A percentile compares a stretch with the other conserved stretches of the same genome.
These are phyloP conservation scores for Platanthera zijinensis DNA, from an alignment of 106 monocot genomes.

Conservation along the genomic window DNA sequence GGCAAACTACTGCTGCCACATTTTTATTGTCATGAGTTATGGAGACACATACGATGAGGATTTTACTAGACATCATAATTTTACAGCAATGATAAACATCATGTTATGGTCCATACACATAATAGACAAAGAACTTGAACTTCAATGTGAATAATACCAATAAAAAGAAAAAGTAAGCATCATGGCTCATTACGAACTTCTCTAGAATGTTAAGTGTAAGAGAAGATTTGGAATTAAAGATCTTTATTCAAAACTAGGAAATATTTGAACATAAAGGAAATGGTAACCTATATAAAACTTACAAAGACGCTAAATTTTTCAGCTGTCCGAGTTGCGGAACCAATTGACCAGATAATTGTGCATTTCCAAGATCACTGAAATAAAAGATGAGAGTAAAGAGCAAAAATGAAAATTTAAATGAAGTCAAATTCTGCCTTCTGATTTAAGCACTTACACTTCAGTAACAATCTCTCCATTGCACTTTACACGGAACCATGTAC, in stretches of 20 bases:
- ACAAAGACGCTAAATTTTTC: conserved; percentile 57
- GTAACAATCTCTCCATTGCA: conserved; percentile 28
- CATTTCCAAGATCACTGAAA: conserved; percentile 69
- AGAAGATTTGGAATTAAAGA: neutral
- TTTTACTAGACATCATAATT: too few relatives aligned
- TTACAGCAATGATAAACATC: neutral
- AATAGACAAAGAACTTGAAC: neutral
- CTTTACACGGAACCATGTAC: conserved; percentile 84
- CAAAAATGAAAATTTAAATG: neutral
- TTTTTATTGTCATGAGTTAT: neutral
- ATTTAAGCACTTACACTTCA: neutral
- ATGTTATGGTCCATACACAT: neutral
- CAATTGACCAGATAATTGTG: conserved; percentile 51
- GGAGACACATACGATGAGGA: too few relatives aligned
- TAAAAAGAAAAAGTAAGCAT: neutral
- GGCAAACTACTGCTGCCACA: too few relatives aligned
- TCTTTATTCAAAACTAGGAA: neutral
- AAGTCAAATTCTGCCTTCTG: neutral
- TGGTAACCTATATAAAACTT: conserved; percentile 12
- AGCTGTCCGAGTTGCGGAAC: conserved; percentile 56
- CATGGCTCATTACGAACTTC: neutral
- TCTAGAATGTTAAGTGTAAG: conserved; percentile 1
- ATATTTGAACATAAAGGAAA: neutral
- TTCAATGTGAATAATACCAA: neutral
- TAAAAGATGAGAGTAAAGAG: neutral